Conservation (phyloP, 768 basidiomycete genomes). For the Suillus bovinus region DNA sequence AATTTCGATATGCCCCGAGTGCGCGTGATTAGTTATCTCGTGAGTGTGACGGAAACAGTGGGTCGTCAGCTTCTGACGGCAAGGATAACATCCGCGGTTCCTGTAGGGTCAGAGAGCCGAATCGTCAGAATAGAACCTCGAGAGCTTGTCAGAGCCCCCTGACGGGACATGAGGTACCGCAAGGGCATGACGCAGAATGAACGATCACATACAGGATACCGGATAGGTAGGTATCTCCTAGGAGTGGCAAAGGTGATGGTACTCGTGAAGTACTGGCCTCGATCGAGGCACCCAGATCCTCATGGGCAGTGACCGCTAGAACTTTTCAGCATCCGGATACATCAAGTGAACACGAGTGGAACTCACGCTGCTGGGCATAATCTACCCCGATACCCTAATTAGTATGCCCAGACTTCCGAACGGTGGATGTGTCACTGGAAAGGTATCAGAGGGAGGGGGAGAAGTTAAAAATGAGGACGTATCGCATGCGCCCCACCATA, state of each 20-base stretch:
- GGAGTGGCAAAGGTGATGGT: neutral
- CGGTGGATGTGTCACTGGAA: neutral
- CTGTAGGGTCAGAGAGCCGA: neutral
- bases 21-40: neutral
- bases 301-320: neutral
- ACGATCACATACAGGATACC: neutral
- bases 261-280: neutral
- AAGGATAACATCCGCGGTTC: constrained; percentile 1
- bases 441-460: neutral
- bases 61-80: neutral
- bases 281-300: neutral
- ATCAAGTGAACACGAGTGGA: neutral
- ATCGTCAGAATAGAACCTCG: constrained; percentile 3
- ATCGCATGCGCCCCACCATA: neutral
- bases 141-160: neutral
- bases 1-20: too few species aligned
- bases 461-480: neutral
- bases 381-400: neutral
- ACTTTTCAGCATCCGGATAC: neutral
- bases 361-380: neutral
- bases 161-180: neutral
- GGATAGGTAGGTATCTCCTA: neutral
- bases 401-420: neutral
- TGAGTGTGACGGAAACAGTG: neutral
- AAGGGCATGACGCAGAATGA: neutral